phyloP scores from a whole-genome alignment of 2,329 filamentous ascomycete species.

The Aspergillus luchuensis region DNA sequence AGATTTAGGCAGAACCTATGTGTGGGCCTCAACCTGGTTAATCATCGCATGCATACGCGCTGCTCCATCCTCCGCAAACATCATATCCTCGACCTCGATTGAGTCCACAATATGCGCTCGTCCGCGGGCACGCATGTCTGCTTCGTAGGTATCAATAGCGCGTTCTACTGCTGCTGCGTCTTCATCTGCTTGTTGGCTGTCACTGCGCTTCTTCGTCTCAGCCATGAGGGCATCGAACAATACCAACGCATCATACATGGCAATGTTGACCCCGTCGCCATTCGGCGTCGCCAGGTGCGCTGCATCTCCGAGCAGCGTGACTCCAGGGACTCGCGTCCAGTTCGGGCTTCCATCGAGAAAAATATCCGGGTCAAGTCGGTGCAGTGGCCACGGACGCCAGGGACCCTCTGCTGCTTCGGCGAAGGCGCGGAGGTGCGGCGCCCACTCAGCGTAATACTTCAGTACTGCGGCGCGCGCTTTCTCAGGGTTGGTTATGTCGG shows the following conservation, averaged over 20 bases:
- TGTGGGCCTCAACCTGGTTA: too few species aligned
- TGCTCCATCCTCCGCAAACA: background rate
- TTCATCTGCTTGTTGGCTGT: too few species aligned
- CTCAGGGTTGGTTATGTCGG: background rate
- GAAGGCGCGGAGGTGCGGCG: slow-evolving; percentile 21
- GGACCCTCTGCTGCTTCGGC: slow-evolving; percentile 21
- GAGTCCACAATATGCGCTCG: background rate
- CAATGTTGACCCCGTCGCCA: slow-evolving; percentile 35
- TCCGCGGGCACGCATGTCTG: background rate
- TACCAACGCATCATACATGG: slow-evolving; percentile 31
- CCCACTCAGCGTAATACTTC: slow-evolving; percentile 13
- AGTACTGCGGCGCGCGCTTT: background rate
- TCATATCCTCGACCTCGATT: background rate
- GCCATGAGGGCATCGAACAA: slow-evolving; percentile 14
- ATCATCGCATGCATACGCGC: background rate
- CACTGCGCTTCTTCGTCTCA: too few species aligned
- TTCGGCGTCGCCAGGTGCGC: slow-evolving; percentile 33
- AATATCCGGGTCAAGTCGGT: slow-evolving; percentile 20
- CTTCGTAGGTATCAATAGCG: background rate
- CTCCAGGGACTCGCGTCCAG: slow-evolving; percentile 29
- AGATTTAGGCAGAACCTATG: too few species aligned
- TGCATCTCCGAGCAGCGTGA: slow-evolving; percentile 34
- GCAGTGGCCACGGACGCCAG: slow-evolving; percentile 29
- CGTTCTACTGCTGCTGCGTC: background rate
- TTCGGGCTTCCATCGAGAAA: background rate